Conservation (phyloP, 495 filamentous ascomycete species). For the Talaromyces borbonicus region DNA sequence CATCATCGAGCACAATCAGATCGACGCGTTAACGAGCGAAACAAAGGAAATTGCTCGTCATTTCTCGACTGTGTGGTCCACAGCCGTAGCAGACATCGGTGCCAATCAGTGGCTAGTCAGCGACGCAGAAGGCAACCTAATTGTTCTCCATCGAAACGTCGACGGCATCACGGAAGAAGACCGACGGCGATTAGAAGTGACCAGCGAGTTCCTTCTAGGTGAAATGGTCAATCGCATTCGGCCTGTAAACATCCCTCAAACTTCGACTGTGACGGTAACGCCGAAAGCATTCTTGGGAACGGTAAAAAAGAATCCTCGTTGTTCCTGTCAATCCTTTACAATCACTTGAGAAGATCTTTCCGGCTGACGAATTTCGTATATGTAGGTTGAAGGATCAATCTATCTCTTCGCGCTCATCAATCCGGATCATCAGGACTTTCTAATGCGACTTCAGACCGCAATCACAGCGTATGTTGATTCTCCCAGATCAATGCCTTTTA, state of each 20-base stretch:
- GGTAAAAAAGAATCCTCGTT: too few relatives aligned
- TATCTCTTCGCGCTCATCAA: conserved; percentile 79
- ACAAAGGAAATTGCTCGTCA: conserved; percentile 71
- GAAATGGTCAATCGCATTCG: conserved; percentile 88
- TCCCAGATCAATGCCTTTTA: conserved; percentile 63
- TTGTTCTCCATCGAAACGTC: conserved; percentile 61
- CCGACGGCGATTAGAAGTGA: conserved; percentile 56
- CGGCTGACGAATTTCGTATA: conserved; percentile 15
- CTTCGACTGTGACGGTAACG: conserved; percentile 52
- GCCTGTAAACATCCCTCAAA: conserved; percentile 46
- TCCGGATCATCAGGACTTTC: conserved; percentile 57
- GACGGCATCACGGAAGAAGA: conserved; percentile 69
- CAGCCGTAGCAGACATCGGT: conserved; percentile 63
- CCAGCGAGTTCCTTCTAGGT: conserved; percentile 71
- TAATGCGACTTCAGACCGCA: conserved; percentile 71
- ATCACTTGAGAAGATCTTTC: not conserved
- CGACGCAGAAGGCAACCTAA: conserved; percentile 80
- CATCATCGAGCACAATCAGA: conserved; percentile 49
- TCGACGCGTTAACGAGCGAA: conserved; percentile 31
- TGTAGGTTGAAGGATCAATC: conserved; percentile 78
- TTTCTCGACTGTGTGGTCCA: conserved; percentile 70
- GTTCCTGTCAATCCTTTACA: not conserved
- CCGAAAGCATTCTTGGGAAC: conserved; percentile 86
- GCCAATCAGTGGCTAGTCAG: conserved; percentile 66
- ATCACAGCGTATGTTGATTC: conserved; percentile 56